These are phyloP conservation scores for Kingdonia uniflora DNA, from an alignment of 164 flowering plant genomes.

Conservation along the genomic window DNA sequence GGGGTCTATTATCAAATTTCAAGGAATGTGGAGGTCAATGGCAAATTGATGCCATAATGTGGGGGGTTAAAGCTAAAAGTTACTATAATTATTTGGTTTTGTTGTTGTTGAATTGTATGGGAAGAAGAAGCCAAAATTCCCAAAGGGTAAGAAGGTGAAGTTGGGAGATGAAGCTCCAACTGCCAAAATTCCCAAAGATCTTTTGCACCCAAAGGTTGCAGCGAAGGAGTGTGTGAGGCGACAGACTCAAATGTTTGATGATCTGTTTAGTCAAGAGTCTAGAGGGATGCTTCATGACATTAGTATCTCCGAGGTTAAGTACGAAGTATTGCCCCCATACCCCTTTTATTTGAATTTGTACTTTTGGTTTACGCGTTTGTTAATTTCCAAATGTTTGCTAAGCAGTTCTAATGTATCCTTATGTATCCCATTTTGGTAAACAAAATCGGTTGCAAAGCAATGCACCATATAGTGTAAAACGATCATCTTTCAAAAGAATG, in stretches of 20 bases:
- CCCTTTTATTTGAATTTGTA: neutral
- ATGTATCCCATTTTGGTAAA: no score
- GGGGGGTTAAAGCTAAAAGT: no score
- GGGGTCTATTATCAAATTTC: no score
- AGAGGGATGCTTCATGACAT: conserved; percentile 25
- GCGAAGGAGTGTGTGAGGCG: conserved; percentile 63
- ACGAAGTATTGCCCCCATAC: conserved; percentile 34
- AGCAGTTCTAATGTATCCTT: no score
- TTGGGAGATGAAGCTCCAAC: conserved; percentile 23
- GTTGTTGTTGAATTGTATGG: conserved; percentile 19
- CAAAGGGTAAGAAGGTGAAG: conserved; percentile 78
- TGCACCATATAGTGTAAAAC: no score
- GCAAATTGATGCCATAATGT: no score
- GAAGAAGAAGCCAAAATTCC: conserved; percentile 64
- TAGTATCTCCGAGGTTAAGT: conserved; percentile 48
- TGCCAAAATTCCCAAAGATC: neutral
- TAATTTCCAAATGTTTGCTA: no score
- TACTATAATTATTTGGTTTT: no score
- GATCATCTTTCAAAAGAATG: no score
- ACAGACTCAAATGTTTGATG: conserved; percentile 38
- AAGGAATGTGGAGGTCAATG: no score
- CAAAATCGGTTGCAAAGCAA: no score
- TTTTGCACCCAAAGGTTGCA: conserved; percentile 37
- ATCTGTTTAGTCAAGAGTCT: conserved; percentile 29
- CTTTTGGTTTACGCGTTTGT: no score